Percentiles rank a stretch among this genome's conserved stretches.
These are phyloP conservation scores for Ustilago tritici DNA, from an alignment of 1,284 basidiomycete species.

Conservation along the genomic window DNA sequence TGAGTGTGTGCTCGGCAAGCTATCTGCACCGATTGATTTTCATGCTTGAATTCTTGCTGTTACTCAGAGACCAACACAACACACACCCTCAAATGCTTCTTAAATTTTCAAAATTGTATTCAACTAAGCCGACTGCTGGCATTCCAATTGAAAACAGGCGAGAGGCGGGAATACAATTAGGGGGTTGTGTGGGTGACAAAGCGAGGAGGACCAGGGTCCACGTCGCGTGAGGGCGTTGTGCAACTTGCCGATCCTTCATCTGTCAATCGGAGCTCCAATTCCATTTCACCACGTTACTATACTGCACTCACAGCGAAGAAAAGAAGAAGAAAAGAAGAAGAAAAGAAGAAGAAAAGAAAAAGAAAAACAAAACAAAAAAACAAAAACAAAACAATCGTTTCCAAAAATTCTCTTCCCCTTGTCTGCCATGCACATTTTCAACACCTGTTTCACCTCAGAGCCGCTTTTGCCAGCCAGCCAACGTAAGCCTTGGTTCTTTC, in stretches of 20 bases:
- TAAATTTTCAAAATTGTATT: background rate
- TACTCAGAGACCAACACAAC: background rate
- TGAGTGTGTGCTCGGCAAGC: background rate
- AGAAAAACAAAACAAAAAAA: background rate
- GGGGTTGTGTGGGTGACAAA: background rate
- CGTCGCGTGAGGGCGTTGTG: background rate
- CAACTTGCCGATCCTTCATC: background rate
- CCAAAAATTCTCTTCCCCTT: background rate
- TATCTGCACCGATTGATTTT: background rate
- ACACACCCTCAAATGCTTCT: background rate
- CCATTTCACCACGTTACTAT: background rate
- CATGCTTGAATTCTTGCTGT: background rate
- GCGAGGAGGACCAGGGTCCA: background rate
- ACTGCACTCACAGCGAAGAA: too few relatives aligned
- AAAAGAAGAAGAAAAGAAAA: background rate
- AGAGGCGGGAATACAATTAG: background rate
- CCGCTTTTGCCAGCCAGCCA: background rate
- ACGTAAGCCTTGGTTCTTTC: too few relatives aligned
- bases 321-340: too few relatives aligned
- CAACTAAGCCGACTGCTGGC: background rate
- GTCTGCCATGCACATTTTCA: constrained; percentile 3
- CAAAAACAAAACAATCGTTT: background rate
- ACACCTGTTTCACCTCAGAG: background rate
- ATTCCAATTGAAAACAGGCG: background rate
- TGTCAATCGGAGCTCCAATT: constrained; percentile 3